phyloP scores from a whole-genome alignment of 2,329 filamentous ascomycete genomes.

The Arthrobotrys conoides region DNA sequence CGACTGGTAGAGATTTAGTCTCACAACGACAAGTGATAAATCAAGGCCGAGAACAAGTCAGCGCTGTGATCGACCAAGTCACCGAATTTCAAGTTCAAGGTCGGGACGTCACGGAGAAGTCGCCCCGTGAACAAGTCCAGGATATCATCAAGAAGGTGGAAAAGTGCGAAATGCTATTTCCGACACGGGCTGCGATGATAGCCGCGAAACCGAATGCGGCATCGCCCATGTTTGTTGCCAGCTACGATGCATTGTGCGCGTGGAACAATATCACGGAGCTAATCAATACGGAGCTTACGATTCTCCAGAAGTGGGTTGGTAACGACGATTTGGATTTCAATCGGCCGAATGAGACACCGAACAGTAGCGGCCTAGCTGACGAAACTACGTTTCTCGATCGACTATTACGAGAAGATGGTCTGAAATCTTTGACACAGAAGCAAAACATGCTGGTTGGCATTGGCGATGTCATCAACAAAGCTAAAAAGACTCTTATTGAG shows the following conservation, averaged over 20 bases:
- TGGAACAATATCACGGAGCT: slow-evolving; percentile 98
- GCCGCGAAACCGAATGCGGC: slow-evolving; percentile 81
- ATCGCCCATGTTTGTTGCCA: slow-evolving; percentile 82
- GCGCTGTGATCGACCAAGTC: slow-evolving; percentile 85
- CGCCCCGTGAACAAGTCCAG: slow-evolving; percentile 87
- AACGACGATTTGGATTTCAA: slow-evolving; percentile 95
- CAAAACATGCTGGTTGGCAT: slow-evolving; percentile 88
- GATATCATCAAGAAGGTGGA: slow-evolving; percentile 93
- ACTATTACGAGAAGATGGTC: slow-evolving; percentile 92
- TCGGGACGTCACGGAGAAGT: slow-evolving; percentile 89
- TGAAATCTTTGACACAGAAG: slow-evolving; percentile 87
- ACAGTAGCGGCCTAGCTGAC: slow-evolving; percentile 80
- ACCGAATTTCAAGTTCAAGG: slow-evolving; percentile 95
- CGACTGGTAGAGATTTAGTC: slow-evolving; percentile 85
- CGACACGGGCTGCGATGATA: slow-evolving; percentile 82
- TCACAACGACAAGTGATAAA: slow-evolving; percentile 90
- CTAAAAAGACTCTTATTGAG: slow-evolving; percentile 88
- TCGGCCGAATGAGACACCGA: slow-evolving; percentile 78
- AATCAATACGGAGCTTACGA: slow-evolving; percentile 93
- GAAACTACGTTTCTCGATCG: slow-evolving; percentile 95
- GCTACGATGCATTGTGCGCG: slow-evolving; percentile 88
- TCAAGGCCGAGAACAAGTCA: slow-evolving; percentile 81
- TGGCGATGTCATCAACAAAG: slow-evolving; percentile 89
- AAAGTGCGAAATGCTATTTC: slow-evolving; percentile 86
- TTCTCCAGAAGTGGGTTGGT: slow-evolving; percentile 95